phyloP scores from a whole-genome alignment of 805 yeast species.

The Dipodascus albidus region DNA sequence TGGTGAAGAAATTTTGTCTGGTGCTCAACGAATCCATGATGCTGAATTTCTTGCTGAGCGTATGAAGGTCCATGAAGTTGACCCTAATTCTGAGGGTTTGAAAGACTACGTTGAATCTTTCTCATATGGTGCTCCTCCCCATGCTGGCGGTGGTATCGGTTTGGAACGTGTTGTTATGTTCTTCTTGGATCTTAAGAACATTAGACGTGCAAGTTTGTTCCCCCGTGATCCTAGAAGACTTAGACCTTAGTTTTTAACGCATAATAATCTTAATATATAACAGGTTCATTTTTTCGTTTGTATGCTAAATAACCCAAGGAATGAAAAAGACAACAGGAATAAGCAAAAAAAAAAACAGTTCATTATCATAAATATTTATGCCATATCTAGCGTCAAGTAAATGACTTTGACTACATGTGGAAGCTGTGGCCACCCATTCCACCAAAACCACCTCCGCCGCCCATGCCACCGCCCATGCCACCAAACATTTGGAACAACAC shows the following conservation, averaged over 20 bases:
- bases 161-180: conserved; percentile 98
- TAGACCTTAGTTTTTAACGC: conserved; percentile 55
- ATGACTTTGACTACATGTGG: background rate
- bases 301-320: no score
- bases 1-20: conserved; percentile 98
- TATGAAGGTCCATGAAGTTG: conserved; percentile 72
- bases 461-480: conserved; percentile 11
- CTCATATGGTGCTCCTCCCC: conserved; percentile 93
- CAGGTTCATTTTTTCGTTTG: no score
- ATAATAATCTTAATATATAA: no score
- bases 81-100: conserved; percentile 71
- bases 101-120: conserved; percentile 89
- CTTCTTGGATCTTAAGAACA: conserved; percentile 91
- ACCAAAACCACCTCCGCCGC: conserved; percentile 16
- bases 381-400: background rate
- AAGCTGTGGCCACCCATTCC: conserved; percentile 4
- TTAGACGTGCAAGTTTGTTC: conserved; percentile 96
- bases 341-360: background rate
- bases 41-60: conserved; percentile 71
- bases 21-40: conserved; percentile 99
- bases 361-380: background rate
- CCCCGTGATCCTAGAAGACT: conserved; percentile 97
- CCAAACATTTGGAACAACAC: conserved; percentile 31
- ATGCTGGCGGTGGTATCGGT: conserved; percentile 99
- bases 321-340: no score